Percentiles rank a stretch among this genome's conserved stretches.
Conservation (phyloP, 495 filamentous ascomycete genomes). For the Aspergillus indologenus region DNA sequence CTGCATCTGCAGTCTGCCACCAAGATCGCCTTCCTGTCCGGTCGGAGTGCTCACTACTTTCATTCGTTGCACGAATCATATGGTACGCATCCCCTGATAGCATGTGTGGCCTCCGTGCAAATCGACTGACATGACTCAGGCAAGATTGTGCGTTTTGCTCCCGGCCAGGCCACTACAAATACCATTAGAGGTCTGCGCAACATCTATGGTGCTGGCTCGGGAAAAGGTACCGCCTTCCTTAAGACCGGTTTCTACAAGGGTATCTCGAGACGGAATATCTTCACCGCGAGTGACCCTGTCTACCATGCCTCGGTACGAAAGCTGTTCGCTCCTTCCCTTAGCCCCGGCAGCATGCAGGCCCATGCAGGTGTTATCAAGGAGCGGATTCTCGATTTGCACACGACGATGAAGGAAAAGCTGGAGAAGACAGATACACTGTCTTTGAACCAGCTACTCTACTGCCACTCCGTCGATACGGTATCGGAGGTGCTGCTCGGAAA, state of each 20-base stretch:
- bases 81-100: constrained; percentile 6
- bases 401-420: constrained; percentile 15
- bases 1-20: constrained; percentile 15
- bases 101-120: background rate
- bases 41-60: constrained; percentile 23
- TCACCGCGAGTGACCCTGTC: constrained; percentile 23
- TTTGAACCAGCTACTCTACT: constrained; percentile 26
- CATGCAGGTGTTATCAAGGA: constrained; percentile 22
- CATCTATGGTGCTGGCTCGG: constrained; percentile 24
- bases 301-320: constrained; percentile 27
- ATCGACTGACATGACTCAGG: constrained; percentile 9
- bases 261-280: constrained; percentile 27
- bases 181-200: constrained; percentile 25
- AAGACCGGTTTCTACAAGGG: constrained; percentile 27
- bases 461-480: constrained; percentile 27
- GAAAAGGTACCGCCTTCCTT: constrained; percentile 22
- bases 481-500: constrained; percentile 28
- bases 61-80: constrained; percentile 22
- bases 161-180: constrained; percentile 27
- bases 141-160: constrained; percentile 22
- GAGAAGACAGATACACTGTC: constrained; percentile 9
- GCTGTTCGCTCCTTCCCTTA: constrained; percentile 25
- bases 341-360: constrained; percentile 20
- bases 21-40: constrained; percentile 21
- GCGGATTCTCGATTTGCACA: constrained; percentile 20